These are phyloP conservation scores for Niebla homalea DNA, from an alignment of 495 filamentous ascomycete species.

Conservation along the genomic window DNA sequence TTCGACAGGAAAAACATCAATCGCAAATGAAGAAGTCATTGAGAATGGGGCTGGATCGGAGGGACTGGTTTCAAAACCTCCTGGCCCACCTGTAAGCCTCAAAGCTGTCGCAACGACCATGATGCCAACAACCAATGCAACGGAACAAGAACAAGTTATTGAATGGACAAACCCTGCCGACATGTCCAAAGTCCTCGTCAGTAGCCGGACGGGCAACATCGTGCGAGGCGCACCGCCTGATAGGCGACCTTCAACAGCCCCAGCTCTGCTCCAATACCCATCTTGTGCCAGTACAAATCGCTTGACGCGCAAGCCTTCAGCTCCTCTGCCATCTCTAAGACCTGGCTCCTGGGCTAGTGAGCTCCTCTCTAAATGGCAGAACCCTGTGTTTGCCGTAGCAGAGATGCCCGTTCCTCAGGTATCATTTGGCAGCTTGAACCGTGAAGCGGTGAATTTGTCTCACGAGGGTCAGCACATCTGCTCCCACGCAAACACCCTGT, in stretches of 20 bases:
- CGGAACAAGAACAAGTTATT: slow-evolving; percentile 27
- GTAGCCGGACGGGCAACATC: slow-evolving; percentile 49
- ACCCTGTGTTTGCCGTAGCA: slow-evolving; percentile 44
- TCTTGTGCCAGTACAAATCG: not conserved
- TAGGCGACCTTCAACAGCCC: slow-evolving; percentile 3
- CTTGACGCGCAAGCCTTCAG: slow-evolving; percentile 7
- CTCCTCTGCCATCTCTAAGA: not conserved
- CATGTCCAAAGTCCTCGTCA: slow-evolving; percentile 42
- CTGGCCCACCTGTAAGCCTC: not conserved
- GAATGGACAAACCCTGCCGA: slow-evolving; percentile 59
- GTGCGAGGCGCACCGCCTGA: slow-evolving; percentile 7
- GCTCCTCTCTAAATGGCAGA: slow-evolving; percentile 40
- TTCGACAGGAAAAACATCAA: not conserved
- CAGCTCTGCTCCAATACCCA: not conserved
- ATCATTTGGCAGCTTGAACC: slow-evolving; percentile 14
- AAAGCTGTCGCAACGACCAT: not conserved
- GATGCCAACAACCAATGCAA: not conserved
- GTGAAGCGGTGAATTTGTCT: slow-evolving; percentile 8
- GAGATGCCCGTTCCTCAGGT: slow-evolving; percentile 36
- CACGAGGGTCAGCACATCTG: slow-evolving; percentile 13
- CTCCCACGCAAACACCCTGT: slow-evolving; percentile 15
- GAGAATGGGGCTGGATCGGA: too few species aligned
- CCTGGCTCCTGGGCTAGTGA: slow-evolving; percentile 26
- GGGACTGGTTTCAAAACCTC: too few species aligned
- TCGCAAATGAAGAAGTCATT: not conserved